These are phyloP conservation scores for Ploettnerulaceae sp. DNA, from an alignment of 2,329 filamentous ascomycete species.

Conservation along the genomic window DNA sequence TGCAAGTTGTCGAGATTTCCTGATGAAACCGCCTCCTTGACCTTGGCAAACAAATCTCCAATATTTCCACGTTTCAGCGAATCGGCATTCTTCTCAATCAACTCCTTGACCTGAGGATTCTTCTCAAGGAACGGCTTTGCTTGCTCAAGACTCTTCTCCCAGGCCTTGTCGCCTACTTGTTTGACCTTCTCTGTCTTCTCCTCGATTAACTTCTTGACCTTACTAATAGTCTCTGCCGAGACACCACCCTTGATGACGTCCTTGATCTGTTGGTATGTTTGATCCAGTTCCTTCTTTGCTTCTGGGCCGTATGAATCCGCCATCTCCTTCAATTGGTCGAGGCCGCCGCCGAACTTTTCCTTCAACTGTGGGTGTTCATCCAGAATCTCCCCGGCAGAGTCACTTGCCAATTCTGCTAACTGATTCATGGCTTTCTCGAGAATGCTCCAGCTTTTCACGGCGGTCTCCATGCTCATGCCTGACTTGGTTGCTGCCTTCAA, in stretches of 20 bases:
- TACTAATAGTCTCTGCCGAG: constrained; percentile 46
- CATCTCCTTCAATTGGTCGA: constrained; percentile 65
- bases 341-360: constrained; percentile 63
- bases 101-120: constrained; percentile 68
- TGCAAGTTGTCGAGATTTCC: constrained; percentile 56
- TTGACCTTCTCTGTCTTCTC: constrained; percentile 65
- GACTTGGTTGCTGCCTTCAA: constrained; percentile 56
- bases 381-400: constrained; percentile 59
- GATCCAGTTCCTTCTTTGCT: constrained; percentile 69
- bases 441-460: constrained; percentile 55
- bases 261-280: constrained; percentile 63
- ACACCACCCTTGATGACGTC: constrained; percentile 60
- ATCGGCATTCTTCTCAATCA: constrained; percentile 66
- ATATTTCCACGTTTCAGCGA: constrained; percentile 63
- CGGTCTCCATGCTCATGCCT: constrained; percentile 58
- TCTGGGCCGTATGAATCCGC: constrained; percentile 68
- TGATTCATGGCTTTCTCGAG: constrained; percentile 57
- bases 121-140: constrained; percentile 70
- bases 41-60: constrained; percentile 57
- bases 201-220: constrained; percentile 58
- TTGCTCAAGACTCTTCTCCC: constrained; percentile 66
- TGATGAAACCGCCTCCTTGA: constrained; percentile 56
- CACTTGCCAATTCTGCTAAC: constrained; percentile 56
- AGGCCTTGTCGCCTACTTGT: constrained; percentile 66
- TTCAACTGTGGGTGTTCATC: constrained; percentile 71